Percentiles rank a stretch among this genome's conserved stretches.
These are phyloP conservation scores for Henckelia pumila DNA, from an alignment of 257 asterid species.

Conservation along the genomic window DNA sequence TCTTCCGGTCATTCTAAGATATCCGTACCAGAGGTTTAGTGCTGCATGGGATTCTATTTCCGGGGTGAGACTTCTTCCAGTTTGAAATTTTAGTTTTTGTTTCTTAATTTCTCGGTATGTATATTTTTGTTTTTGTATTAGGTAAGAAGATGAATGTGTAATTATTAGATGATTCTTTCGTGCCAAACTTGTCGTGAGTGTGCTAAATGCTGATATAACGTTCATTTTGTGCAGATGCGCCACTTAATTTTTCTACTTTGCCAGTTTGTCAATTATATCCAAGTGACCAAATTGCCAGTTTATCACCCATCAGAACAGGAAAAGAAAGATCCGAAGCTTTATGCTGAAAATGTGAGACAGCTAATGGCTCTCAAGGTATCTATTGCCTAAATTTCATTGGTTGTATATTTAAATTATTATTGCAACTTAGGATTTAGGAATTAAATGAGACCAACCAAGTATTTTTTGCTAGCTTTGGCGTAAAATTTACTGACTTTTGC, in stretches of 20 bases:
- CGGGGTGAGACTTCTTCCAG: slow-evolving; percentile 61
- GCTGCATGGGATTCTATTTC: slow-evolving; percentile 98
- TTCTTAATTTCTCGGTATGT: background rate
- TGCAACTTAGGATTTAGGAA: background rate
- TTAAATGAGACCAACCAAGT: too few relatives aligned
- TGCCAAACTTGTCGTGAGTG: background rate
- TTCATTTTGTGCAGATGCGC: slow-evolving; percentile 58
- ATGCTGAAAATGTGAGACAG: slow-evolving; percentile 78
- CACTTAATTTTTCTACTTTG: slow-evolving; percentile 84
- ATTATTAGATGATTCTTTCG: too few relatives aligned
- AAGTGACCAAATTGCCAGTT: slow-evolving; percentile 71
- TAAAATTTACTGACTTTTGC: background rate
- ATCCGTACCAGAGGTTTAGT: slow-evolving; percentile 86
- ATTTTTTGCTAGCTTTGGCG: background rate
- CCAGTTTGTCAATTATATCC: slow-evolving; percentile 73
- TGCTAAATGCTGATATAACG: slow-evolving; percentile 16
- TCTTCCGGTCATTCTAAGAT: slow-evolving; percentile 83
- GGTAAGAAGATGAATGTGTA: too few relatives aligned
- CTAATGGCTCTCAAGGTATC: slow-evolving; percentile 89
- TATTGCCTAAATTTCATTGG: slow-evolving; percentile 18
- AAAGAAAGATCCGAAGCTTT: slow-evolving; percentile 77
- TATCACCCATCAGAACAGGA: slow-evolving; percentile 88
- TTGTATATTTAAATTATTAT: background rate
- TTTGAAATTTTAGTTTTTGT: slow-evolving; percentile 1
- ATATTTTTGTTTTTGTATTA: too few relatives aligned